Conservation (phyloP, 768 basidiomycete genomes). For the Russula sp. region DNA sequence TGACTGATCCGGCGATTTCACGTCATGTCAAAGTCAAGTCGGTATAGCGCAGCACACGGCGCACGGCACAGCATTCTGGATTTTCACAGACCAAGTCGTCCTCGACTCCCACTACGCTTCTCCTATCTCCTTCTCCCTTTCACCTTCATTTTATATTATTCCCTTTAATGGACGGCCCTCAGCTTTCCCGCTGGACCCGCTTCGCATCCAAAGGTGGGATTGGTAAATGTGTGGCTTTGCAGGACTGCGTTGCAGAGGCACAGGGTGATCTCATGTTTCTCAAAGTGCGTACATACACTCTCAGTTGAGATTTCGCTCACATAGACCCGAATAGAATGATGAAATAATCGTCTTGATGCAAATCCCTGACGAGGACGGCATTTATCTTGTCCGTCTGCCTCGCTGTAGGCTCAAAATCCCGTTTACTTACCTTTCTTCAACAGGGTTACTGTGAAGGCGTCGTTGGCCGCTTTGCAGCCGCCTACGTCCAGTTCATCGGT, state of each 20-base stretch:
- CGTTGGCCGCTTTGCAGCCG: constrained; percentile 64
- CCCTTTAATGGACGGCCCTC: constrained; percentile 54
- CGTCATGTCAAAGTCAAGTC: no score
- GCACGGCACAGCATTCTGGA: no score
- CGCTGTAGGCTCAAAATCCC: neutral
- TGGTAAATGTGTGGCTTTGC: constrained; percentile 65
- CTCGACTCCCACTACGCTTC: no score
- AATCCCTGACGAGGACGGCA: constrained; percentile 44
- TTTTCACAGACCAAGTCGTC: no score
- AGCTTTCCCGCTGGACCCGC: constrained; percentile 75
- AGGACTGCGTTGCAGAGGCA: constrained; percentile 71
- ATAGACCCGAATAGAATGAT: constrained; percentile 49
- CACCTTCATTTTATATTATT: neutral
- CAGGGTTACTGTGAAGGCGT: constrained; percentile 88
- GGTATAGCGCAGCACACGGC: no score
- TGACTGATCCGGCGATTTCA: no score
- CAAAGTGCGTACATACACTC: constrained; percentile 43
- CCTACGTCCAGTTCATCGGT: constrained; percentile 60
- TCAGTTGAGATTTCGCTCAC: neutral
- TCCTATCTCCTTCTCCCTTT: neutral
- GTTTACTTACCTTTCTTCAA: neutral
- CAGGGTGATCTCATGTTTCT: constrained; percentile 83
- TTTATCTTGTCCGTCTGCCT: constrained; percentile 54
- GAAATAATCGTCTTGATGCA: constrained; percentile 76
- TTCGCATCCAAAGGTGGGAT: constrained; percentile 85